These are phyloP conservation scores for Penicillium fuscoglaucum DNA, from an alignment of 2,329 filamentous ascomycete species.

Conservation along the genomic window DNA sequence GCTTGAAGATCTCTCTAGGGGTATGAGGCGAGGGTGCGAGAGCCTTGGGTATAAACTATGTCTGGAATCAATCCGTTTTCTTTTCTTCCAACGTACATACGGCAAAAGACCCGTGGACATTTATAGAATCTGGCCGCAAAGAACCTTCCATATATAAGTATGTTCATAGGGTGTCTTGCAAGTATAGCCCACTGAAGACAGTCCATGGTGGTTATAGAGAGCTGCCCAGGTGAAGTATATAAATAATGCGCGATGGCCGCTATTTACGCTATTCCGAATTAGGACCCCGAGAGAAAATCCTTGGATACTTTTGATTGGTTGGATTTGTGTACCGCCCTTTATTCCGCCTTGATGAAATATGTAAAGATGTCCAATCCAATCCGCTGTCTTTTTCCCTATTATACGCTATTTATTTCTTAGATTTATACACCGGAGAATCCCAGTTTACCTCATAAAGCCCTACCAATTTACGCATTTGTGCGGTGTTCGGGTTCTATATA, in stretches of 20 bases:
- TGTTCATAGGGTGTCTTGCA: not conserved
- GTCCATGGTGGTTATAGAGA: not conserved
- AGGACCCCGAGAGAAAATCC: not conserved
- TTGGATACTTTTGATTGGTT: not conserved
- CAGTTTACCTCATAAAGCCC: not conserved
- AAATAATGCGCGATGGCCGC: not conserved
- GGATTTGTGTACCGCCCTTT: rapidly evolving
- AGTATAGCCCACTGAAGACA: not conserved
- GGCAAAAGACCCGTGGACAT: no score
- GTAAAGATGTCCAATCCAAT: not conserved
- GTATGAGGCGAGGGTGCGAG: no score
- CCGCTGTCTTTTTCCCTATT: not conserved
- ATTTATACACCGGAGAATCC: not conserved
- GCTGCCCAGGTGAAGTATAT: not conserved
- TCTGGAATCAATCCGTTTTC: no score
- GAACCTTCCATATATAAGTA: not conserved
- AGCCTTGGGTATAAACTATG: no score
- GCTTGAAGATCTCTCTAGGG: no score
- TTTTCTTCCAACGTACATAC: no score
- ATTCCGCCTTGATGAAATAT: not conserved
- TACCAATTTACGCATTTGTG: not conserved
- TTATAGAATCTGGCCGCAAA: not conserved
- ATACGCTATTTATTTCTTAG: no score
- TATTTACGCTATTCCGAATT: slow-evolving; percentile 1
- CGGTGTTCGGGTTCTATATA: not conserved